Conservation (phyloP, 73 alveolate species). For the Tetrahymena borealis region DNA sequence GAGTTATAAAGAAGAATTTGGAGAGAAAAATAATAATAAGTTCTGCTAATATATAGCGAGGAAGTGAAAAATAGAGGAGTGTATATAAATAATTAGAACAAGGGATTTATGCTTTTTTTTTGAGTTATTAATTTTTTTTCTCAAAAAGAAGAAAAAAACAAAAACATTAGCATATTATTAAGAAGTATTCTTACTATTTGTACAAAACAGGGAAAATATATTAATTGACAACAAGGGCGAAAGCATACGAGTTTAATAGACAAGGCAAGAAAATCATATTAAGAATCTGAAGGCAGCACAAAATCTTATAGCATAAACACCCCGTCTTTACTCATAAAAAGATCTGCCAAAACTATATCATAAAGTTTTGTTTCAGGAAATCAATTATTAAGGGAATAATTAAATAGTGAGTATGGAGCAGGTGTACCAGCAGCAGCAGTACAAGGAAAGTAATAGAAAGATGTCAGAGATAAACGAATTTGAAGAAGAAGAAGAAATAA, state of each 20-base stretch:
- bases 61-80: not conserved
- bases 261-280: not conserved
- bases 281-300: not conserved
- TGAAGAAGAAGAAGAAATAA: too few species aligned
- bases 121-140: too few species aligned
- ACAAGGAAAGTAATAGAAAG: not conserved
- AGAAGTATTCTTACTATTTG: too few species aligned
- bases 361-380: constrained; percentile 1
- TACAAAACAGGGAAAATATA: too few species aligned
- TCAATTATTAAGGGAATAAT: not conserved
- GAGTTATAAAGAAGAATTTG: not conserved
- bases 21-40: not conserved
- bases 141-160: too few species aligned
- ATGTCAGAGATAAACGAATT: not conserved
- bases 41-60: not conserved
- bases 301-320: not conserved
- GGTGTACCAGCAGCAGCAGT: not conserved
- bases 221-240: not conserved
- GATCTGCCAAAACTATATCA: not conserved
- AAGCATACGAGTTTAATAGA: too few species aligned
- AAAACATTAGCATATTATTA: too few species aligned
- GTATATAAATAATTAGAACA: not conserved
- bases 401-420: not conserved
- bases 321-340: not conserved
- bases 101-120: too few species aligned